Evolutionary conservation across 108 stramenopile species (phyloP).

Genomic region (Cyclostephanos tholiformis): DNA sequence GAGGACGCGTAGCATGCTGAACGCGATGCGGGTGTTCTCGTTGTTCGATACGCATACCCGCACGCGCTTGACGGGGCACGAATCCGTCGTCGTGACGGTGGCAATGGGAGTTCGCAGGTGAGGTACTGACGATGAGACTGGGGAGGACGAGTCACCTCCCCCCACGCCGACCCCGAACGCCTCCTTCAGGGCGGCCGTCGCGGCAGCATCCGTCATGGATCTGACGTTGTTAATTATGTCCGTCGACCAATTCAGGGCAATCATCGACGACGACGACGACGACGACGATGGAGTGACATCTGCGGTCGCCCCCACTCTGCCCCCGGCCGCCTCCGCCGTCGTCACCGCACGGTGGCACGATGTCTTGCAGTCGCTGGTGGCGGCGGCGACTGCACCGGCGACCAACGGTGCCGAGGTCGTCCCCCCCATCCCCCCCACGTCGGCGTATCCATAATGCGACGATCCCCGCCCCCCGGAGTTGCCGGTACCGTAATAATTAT

Average conservation of each 20-base stretch:
- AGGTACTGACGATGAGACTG: constrained; percentile 5
- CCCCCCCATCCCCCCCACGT: background rate
- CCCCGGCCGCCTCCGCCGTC: constrained; percentile 13
- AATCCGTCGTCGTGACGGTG: background rate
- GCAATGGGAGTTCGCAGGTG: background rate
- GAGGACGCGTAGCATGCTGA: constrained; percentile 84
- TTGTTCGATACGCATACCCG: constrained; percentile 95
- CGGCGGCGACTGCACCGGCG: too few relatives aligned
- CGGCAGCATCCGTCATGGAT: constrained; percentile 19
- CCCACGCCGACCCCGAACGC: constrained; percentile 1
- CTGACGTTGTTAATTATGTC: background rate
- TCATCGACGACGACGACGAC: background rate
- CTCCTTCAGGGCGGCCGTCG: constrained; percentile 15
- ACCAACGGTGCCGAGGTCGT: too few relatives aligned
- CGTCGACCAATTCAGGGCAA: constrained; percentile 2
- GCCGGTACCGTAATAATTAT: constrained; percentile 13
- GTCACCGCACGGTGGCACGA: constrained; percentile 13
- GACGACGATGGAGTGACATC: background rate
- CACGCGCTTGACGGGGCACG: constrained; percentile 73
- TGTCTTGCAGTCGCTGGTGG: background rate
- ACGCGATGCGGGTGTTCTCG: constrained; percentile 88
- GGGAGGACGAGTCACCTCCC: constrained; percentile 6
- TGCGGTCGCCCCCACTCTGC: constrained; percentile 6
- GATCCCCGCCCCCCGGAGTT: background rate
- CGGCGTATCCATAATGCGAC: constrained; percentile 8